Evolutionary conservation across 2,329 filamentous ascomycete species (phyloP).

Genomic region (Cercospora brassicicola): DNA sequence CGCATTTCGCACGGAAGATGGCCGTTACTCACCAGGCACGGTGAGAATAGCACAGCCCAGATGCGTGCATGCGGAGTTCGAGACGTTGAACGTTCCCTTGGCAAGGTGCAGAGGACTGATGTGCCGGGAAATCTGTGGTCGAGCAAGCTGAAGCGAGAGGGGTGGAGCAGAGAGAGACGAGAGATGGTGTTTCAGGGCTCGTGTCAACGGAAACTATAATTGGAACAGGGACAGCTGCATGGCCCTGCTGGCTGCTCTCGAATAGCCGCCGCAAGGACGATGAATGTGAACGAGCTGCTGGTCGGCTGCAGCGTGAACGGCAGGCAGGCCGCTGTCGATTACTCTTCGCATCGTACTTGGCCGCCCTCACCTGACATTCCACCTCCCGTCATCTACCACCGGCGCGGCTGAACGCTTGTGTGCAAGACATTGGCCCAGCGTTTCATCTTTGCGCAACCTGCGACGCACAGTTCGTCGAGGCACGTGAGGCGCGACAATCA

Average conservation of each 20-base stretch:
- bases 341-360: background rate
- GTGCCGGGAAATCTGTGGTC: background rate
- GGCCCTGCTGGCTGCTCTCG: background rate
- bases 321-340: background rate
- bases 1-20: background rate
- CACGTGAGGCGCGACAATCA: conserved; percentile 6
- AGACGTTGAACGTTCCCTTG: background rate
- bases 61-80: background rate
- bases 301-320: background rate
- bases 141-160: background rate
- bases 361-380: background rate
- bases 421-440: background rate
- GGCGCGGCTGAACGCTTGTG: background rate
- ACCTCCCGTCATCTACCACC: background rate
- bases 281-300: conserved; percentile 3
- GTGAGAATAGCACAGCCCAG: background rate
- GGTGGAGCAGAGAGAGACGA: background rate
- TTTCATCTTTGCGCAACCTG: background rate
- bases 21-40: background rate
- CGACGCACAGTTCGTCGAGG: background rate
- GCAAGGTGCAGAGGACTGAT: background rate
- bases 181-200: background rate
- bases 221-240: background rate
- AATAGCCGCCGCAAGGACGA: background rate
- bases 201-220: conserved; percentile 1